Evolutionary conservation across 78 protist species (phyloP), one percentile per base, ranked within the genome.

Genomic region (Cyanophora paradoxa): DNA sequence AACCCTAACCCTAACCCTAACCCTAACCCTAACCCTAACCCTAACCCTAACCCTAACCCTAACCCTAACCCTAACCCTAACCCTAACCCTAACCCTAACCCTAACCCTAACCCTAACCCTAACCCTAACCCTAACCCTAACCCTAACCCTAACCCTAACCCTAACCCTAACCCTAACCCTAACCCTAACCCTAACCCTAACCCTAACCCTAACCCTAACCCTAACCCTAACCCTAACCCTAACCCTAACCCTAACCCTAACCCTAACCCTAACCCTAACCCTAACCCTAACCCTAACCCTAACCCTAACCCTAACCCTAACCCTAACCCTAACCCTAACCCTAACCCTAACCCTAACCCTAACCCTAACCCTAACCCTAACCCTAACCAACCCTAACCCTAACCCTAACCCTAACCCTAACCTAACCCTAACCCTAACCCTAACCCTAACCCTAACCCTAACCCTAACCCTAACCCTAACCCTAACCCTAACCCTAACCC

Each of bases 401-500:
- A n/a, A n/a, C 58, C 58, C 58, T 52, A 52, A 52, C 58, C 58
- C 58, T 52, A 52, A 52, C 58, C 58, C 58, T 52, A n/a, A n/a
- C n/a, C n/a, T n/a, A n/a, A n/a, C n/a, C n/a, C n/a, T n/a, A n/a
- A n/a, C n/a, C n/a, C n/a, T 24, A 52, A 52, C 58, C 58, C 58
- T 52, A 52, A 52, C 58, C 58, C 58, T 52, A 52, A 52, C 58
- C 58, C 58, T 52, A 52, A 52, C 58, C 58, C 58, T 52, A 52
- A 52, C 58, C 58, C 58, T 52, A 52, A 52, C 58, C 58, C 58
- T 52, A 52, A 52, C 58, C 58, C 58, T 52, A 52, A 52, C 58
- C 58, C 58, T 52, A 52, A 52, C 58, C 58, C 58, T 52, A 52
- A 52, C 58, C 58, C 58, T 52, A 52, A 52, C 58, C 58, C 58